Evolutionary conservation across 2,329 filamentous ascomycete genomes (phyloP).

Genomic region (Fusarium haematococcum): DNA sequence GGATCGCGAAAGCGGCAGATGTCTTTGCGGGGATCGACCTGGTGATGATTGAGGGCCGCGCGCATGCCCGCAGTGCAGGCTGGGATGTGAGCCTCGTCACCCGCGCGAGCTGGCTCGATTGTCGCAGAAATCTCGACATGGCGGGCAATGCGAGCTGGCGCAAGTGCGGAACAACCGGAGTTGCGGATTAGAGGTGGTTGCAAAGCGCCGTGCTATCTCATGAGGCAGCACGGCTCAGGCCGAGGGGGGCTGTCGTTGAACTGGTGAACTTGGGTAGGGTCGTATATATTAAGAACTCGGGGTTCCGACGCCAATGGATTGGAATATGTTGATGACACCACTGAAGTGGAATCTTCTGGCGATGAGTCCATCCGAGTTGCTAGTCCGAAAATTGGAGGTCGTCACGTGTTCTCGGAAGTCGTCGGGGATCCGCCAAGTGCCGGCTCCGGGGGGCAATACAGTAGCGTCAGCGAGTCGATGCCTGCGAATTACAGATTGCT

Average conservation of each 20-base stretch:
- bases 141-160: slow-evolving; percentile 47
- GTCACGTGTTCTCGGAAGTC: slow-evolving; percentile 46
- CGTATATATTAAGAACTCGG: slow-evolving; percentile 29
- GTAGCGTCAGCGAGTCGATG: slow-evolving; percentile 30
- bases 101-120: slow-evolving; percentile 74
- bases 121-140: slow-evolving; percentile 76
- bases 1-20: slow-evolving; percentile 45
- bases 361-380: slow-evolving; percentile 41
- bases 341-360: slow-evolving; percentile 43
- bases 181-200: slow-evolving; percentile 35
- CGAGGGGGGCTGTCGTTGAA: slow-evolving; percentile 9
- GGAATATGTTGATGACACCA: slow-evolving; percentile 46
- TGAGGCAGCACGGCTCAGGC: slow-evolving; percentile 45
- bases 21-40: slow-evolving; percentile 45
- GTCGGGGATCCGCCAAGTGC: slow-evolving; percentile 27
- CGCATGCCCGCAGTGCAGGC: slow-evolving; percentile 60
- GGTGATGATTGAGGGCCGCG: slow-evolving; percentile 50
- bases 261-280: slow-evolving; percentile 12
- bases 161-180: slow-evolving; percentile 51
- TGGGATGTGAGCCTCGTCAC: slow-evolving; percentile 69
- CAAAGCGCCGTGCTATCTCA: slow-evolving; percentile 47
- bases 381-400: slow-evolving; percentile 47
- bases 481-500: slow-evolving; percentile 18
- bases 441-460: not conserved
- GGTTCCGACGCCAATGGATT: slow-evolving; percentile 36